phyloP scores from a whole-genome alignment of 805 yeast genomes.

The Metschnikowia hibisci region DNA sequence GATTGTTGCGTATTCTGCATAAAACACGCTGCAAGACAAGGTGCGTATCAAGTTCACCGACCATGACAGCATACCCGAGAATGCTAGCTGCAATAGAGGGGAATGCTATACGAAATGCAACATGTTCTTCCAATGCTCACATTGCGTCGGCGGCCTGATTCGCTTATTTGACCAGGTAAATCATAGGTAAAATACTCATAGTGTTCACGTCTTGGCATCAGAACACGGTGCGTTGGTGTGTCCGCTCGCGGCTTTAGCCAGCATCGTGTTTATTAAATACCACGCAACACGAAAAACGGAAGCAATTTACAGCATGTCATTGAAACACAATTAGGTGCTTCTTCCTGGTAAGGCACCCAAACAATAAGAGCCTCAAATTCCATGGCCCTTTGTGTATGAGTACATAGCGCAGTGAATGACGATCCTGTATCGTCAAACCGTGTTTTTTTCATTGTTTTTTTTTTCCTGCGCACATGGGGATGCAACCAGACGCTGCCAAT shows the following conservation, averaged over 20 bases:
- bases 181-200: too few species aligned
- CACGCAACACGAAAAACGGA: neutral
- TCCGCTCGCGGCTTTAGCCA: neutral
- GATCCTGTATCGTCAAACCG: conserved; percentile 5
- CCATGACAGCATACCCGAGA: neutral
- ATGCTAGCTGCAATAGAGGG: conserved; percentile 1
- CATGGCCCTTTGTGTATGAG: neutral
- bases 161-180: too few species aligned
- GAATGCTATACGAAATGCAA: neutral
- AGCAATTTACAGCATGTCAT: neutral
- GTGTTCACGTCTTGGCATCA: too few species aligned
- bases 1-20: neutral
- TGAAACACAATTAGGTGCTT: too few species aligned
- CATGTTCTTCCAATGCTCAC: neutral
- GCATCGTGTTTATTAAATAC: neutral
- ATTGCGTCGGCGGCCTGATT: neutral
- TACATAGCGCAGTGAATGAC: neutral
- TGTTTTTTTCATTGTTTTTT: conserved; percentile 5
- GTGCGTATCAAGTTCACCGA: neutral
- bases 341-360: too few species aligned
- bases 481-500: conserved; percentile 1
- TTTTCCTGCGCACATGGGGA: neutral
- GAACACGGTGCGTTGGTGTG: too few species aligned
- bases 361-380: too few species aligned
- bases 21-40: neutral